Conservation (phyloP, 305 asterid genomes). For the Fraxinus dipetala region DNA sequence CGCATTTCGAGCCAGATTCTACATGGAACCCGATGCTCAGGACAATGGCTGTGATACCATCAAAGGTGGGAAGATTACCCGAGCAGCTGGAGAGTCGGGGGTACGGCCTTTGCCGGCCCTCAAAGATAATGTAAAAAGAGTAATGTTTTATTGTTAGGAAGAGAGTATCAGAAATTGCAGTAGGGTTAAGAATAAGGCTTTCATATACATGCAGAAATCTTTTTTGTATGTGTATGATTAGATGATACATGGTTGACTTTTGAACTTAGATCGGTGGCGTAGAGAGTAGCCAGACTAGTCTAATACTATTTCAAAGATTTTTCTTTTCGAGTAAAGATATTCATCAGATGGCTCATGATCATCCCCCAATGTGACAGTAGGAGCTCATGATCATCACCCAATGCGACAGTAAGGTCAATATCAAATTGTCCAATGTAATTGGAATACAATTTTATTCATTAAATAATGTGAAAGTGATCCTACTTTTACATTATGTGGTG, state of each 20-base stretch:
- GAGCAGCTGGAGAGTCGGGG: constrained; percentile 54
- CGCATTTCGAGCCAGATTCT: constrained; percentile 95
- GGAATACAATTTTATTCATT: too few relatives aligned
- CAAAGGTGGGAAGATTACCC: constrained; percentile 35
- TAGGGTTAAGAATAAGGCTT: constrained; percentile 22
- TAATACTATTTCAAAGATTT: not conserved
- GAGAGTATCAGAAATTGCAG: not conserved
- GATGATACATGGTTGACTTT: constrained; percentile 27
- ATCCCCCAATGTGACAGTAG: not conserved
- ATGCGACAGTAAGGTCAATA: not conserved
- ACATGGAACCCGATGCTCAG: constrained; percentile 77
- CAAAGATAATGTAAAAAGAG: constrained; percentile 93
- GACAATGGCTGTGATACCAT: constrained; percentile 43
- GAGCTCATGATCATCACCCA: not conserved
- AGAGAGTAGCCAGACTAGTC: constrained; percentile 31
- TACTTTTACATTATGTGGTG: too few relatives aligned
- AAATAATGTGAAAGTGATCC: too few relatives aligned
- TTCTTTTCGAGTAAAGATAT: not conserved
- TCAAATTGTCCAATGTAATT: not conserved
- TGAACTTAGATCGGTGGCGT: constrained; percentile 32
- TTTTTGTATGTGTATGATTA: constrained; percentile 34
- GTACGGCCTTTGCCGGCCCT: constrained; percentile 91
- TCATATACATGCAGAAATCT: constrained; percentile 13
- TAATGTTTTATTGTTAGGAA: constrained; percentile 83
- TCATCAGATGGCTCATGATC: not conserved